phyloP scores from a whole-genome alignment of 2,329 filamentous ascomycete species.

The Nemania sp. region DNA sequence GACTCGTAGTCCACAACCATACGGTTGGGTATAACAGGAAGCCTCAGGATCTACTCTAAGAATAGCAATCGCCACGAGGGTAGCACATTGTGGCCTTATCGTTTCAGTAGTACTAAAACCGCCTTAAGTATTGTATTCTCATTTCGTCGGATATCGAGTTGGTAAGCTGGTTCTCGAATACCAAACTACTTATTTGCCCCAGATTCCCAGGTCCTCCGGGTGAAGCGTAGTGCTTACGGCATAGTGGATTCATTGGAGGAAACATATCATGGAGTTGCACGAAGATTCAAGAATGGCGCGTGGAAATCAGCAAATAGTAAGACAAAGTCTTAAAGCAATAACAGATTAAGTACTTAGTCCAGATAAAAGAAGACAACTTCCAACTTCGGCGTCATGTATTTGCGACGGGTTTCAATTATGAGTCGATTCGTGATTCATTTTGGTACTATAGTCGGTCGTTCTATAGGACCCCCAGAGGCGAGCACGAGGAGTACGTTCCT shows the following conservation, averaged over 20 bases:
- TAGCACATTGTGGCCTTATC: constrained; percentile 17
- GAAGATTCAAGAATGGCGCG: neutral
- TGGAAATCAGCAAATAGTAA: constrained; percentile 1
- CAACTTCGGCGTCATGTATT: neutral
- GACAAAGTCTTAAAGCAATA: constrained; percentile 13
- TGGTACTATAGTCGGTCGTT: neutral
- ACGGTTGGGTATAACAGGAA: neutral
- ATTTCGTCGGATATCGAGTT: neutral
- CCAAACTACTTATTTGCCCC: neutral
- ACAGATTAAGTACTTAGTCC: neutral
- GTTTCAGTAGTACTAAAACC: neutral
- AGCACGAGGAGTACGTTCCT: neutral
- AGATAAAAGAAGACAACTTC: neutral
- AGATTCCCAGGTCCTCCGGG: neutral
- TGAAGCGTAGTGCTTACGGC: neutral
- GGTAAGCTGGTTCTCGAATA: neutral
- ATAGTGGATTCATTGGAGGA: neutral
- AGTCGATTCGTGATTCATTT: neutral
- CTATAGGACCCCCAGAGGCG: neutral
- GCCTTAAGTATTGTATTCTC: neutral
- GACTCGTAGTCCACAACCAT: neutral
- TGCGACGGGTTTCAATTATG: constrained; percentile 3
- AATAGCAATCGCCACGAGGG: neutral
- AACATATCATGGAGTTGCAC: neutral
- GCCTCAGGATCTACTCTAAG: neutral